These are phyloP conservation scores for Ceratobasidium sp. DNA, from an alignment of 1,284 basidiomycete species.

Conservation along the genomic window DNA sequence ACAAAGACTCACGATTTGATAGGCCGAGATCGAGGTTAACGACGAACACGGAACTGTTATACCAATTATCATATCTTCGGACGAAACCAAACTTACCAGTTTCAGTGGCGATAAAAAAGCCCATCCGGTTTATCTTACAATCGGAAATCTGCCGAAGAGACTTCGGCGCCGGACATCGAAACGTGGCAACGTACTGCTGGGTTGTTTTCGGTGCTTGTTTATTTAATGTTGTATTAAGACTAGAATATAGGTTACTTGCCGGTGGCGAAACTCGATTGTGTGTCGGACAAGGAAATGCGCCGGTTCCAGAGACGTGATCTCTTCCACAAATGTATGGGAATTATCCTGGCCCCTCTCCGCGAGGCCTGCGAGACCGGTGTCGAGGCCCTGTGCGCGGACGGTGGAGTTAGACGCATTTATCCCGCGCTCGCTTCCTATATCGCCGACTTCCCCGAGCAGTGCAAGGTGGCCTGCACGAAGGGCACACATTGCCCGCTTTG, in stretches of 20 bases:
- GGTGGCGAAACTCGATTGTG: too few species aligned
- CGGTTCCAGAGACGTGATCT: too few species aligned
- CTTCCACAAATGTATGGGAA: too few species aligned
- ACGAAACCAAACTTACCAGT: slow-evolving; percentile 43
- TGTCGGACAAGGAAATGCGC: too few species aligned
- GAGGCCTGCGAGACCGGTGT: not conserved
- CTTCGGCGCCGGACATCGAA: slow-evolving; percentile 25
- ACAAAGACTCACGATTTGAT: not conserved
- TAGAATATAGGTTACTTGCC: slow-evolving; percentile 45
- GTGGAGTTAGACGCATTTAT: slow-evolving; percentile 28
- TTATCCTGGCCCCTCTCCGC: too few species aligned
- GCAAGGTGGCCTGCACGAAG: slow-evolving; percentile 31
- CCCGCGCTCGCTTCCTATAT: slow-evolving; percentile 42
- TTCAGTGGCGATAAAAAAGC: slow-evolving; percentile 44
- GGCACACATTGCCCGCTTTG: slow-evolving; percentile 40
- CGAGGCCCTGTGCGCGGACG: slow-evolving; percentile 36
- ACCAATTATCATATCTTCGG: slow-evolving; percentile 38
- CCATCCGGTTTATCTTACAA: slow-evolving; percentile 46
- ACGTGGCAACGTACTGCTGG: slow-evolving; percentile 28
- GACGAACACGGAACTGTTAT: slow-evolving; percentile 8
- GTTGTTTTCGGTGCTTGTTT: too few species aligned
- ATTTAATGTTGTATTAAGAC: too few species aligned
- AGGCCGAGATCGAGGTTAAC: not conserved
- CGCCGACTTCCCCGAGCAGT: slow-evolving; percentile 48
- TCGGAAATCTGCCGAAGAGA: slow-evolving; percentile 47